Evolutionary conservation across 2,329 filamentous ascomycete genomes (phyloP).

Genomic region (Colletotrichum orbiculare): DNA sequence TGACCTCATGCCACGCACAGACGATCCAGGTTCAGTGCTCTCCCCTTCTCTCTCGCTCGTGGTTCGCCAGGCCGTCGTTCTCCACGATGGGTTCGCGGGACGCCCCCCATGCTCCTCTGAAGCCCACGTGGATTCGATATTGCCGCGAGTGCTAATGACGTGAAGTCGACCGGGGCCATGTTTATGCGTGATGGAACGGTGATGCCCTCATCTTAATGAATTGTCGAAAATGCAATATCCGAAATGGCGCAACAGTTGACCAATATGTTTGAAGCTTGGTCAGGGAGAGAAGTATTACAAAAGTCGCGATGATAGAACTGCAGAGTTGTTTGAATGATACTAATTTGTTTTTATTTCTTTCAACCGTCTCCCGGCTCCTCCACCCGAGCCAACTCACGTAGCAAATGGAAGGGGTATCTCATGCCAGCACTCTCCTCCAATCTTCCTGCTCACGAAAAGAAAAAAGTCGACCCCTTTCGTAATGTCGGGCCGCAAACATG

Average conservation of each 20-base stretch:
- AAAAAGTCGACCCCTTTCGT: conserved; percentile 8
- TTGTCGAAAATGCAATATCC: no score
- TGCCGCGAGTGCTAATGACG: background rate
- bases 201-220: background rate
- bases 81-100: background rate
- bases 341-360: conserved; percentile 4
- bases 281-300: no score
- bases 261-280: no score
- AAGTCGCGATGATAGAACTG: no score
- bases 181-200: background rate
- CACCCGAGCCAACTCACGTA: conserved; percentile 9
- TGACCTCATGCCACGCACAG: no score
- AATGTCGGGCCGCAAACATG: conserved; percentile 2
- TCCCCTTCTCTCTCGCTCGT: no score
- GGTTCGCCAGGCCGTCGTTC: no score
- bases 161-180: background rate
- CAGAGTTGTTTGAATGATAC: background rate
- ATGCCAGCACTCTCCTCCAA: conserved; percentile 25
- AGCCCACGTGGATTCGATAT: background rate
- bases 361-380: conserved; percentile 9
- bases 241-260: no score
- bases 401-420: conserved; percentile 23
- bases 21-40: no score
- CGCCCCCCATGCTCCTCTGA: background rate
- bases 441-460: conserved; percentile 9